Evolutionary conservation across 305 asterid species (phyloP).

Genomic region (Rubia peregrina): DNA sequence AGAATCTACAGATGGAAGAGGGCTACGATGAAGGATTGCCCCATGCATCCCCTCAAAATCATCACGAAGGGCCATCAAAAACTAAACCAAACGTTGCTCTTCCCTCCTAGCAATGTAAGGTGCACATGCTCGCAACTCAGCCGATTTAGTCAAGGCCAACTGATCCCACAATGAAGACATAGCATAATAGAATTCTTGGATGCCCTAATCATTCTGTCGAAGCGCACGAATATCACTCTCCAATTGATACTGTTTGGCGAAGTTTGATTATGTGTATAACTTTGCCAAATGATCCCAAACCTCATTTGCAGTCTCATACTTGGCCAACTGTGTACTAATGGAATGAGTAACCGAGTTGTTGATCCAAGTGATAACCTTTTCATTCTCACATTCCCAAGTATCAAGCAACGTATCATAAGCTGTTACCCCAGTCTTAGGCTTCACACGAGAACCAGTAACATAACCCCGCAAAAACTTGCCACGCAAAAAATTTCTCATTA

Average conservation of each 20-base stretch:
- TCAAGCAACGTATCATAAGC: too few relatives aligned
- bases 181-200: not conserved
- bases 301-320: not conserved
- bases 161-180: not conserved
- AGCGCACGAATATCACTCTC: not conserved
- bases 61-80: not conserved
- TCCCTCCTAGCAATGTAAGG: not conserved
- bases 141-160: not conserved
- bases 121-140: not conserved
- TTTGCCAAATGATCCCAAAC: not conserved
- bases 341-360: not conserved
- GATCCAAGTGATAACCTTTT: not conserved
- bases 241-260: not conserved
- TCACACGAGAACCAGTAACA: too few relatives aligned
- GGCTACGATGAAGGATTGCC: not conserved
- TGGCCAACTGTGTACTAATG: not conserved
- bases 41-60: slow-evolving; percentile 2
- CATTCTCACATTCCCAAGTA: too few relatives aligned
- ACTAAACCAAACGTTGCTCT: not conserved
- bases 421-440: too few relatives aligned
- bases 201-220: not conserved
- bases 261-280: not conserved
- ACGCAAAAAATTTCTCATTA: too few relatives aligned
- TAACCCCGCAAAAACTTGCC: too few relatives aligned
- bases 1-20: not conserved